Evolutionary conservation across 2,329 filamentous ascomycete genomes (phyloP), one percentile per base, ranked within the genome.

Genomic region (Curvularia spicifera): DNA sequence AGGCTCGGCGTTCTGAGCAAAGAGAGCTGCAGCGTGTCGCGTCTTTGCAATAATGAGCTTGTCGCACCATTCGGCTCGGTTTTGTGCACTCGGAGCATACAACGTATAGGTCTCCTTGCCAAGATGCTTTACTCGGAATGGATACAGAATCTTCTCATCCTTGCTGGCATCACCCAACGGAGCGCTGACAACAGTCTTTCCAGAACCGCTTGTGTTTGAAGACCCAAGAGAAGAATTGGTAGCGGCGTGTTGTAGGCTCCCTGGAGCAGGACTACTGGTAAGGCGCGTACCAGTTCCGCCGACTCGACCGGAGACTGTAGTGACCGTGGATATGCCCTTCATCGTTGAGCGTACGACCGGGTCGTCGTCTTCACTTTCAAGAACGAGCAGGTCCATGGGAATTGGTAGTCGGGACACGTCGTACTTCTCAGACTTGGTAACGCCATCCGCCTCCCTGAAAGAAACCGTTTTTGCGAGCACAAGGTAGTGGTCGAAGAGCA

Each of bases 31-130:
- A 22, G 95, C 95, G 74, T 99, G 93, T 58, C 90, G 88, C 6
- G 93, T 96, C 81, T 99, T 99, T 31, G 95, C 95, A 76, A 96
- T 90, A 45, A 96, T 89, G 68, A 99, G 96, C 78, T 93, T 96
- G 64, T 88, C 87, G 71, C 92, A 96, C 96, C 96, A 99, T 48
- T 96, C 91, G 61, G 87, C 83, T 56, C 95, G 86, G 68, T 88
- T 90, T 60, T 89, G 85, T 2, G 89, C 85, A 1, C 87, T 89
- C 5, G 89, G 86, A 0, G 94, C 93, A 74, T 96, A 98, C 1
- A 99, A 81, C 0, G 91, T 97, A 75, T 97, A 98, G 0, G 91
- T 89, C 67, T 97, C 93, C 61, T 96, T 91, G 12, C 96, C 95
- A 20, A 99, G 85, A 79, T 99, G 95, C 79, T 97, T 97, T 74